Base-by-base conservation (phyloP, 2,329 filamentous ascomycete species). In the Trichoderma koningiopsis region DNA sequence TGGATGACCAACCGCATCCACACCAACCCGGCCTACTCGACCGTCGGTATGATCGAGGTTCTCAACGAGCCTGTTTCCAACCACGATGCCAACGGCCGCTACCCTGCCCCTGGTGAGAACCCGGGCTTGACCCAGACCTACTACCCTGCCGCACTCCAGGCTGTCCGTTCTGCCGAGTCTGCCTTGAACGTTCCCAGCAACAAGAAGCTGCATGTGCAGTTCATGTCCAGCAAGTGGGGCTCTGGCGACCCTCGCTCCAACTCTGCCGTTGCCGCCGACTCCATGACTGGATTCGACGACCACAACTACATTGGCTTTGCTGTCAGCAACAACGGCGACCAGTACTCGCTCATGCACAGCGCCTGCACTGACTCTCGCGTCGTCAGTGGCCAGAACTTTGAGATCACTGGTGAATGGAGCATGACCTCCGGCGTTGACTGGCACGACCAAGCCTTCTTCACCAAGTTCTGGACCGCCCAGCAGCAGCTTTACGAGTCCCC, bases 401-500 rank as follows among this genome's bases (percentile, higher is more conserved):
- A 82, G 33, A 81, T 90, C 47, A 82, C 89, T 2, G 87, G 87
- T 37, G 88, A 90, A 74, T 89, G 85, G 82, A 84, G 83, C 70
- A 76, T 89, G 57, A 82, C 81, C 55, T 82, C 84, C 71, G 74
- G 81, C 67, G 80, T 85, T 4, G 78, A 88, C 74, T 78, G 76
- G 75, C 80, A 74, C 16, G 68, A 76, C 10, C 81, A 76, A 8
- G 79, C 75, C 13, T 90, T 88, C 75, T 89, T 89, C 77, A 77
- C 72, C 68, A 78, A 82, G 70, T 89, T 84, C 82, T 89, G 87
- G 75, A 84, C 84, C 1, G 86, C 86, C 1, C 87, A 89, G 78
- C 81, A 84, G 7, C 80, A 82, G 69, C 78, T 82, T 2, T 89
- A 88, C 70, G 87, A 89, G 77, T 81, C 81, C 71, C 73, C 74